Base-by-base conservation (phyloP, 2,329 filamentous ascomycete species). In the Myriosclerotinia curreyana region DNA sequence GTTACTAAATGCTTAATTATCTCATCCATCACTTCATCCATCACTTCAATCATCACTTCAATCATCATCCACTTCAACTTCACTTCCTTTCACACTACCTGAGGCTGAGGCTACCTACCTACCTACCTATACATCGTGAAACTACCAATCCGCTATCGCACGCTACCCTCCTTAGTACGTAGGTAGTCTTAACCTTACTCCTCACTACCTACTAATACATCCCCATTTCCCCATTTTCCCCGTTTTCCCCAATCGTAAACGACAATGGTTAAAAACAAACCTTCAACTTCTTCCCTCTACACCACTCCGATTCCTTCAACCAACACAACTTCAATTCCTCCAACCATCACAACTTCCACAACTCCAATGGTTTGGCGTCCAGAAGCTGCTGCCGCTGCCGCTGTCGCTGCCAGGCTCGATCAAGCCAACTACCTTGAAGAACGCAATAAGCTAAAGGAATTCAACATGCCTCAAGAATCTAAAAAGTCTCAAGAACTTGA, bases 91-190 rank as follows among this genome's bases (percentile, higher is more conserved):
- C 22, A 58, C 54, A 31, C n/a, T 46, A 31, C 28, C 28, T 31
- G 6, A n/a, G n/a, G n/a, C n/a, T n/a, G n/a, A n/a, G n/a, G n/a
- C n/a, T n/a, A n/a, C n/a, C 28, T 31, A 31, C 28, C 5, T 31
- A 31, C 28, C 2, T 31, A 31, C 2, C 28, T 2, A 31, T 31
- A 2, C 1, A 17, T 38, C 36, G 3, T 36, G 70, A 67, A 60
- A 62, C 58, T 15, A 68, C 66, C 46, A 68, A 59, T 54, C 46
- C 66, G 2, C 15, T 36, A 52, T 52, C 15, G 46, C 22, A 2
- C 2, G 9, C 11, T 48, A 48, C 20, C n/a, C n/a, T n/a, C n/a
- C n/a, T n/a, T n/a, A n/a, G n/a, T n/a, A n/a, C n/a, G n/a, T n/a
- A 48, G 7, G 36, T 38, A 38, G 12, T 14, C 36, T 48, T 17